These are phyloP conservation scores for Glomus cerebriforme DNA, from an alignment of 192 early-diverging fungal genomes.

Conservation along the genomic window DNA sequence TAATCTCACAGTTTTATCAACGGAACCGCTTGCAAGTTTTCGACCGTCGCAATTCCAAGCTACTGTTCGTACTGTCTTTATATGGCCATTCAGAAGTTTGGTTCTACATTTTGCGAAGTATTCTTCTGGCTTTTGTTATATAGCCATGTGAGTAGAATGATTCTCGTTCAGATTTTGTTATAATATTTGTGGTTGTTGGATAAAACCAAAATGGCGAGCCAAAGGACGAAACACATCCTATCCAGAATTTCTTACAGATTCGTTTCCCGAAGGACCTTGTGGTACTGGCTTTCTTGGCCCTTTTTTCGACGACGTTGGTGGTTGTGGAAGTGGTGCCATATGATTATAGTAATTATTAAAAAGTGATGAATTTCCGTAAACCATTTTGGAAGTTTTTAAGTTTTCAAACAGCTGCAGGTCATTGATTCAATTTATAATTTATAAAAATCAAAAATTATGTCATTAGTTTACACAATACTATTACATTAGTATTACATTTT, in stretches of 20 bases:
- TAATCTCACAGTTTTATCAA: slow-evolving; percentile 72
- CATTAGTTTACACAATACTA: too few species aligned
- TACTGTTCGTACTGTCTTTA: slow-evolving; percentile 62
- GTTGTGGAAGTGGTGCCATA: slow-evolving; percentile 8
- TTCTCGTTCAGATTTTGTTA: not conserved
- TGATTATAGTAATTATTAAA: not conserved
- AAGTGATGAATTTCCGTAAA: not conserved
- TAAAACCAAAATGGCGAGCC: slow-evolving; percentile 5
- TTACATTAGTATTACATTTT: too few species aligned
- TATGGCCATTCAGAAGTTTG: slow-evolving; percentile 20
- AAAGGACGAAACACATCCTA: slow-evolving; percentile 19
- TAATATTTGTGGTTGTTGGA: not conserved
- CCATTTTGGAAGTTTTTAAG: not conserved
- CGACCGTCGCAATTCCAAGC: slow-evolving; percentile 75
- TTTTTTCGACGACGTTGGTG: not conserved
- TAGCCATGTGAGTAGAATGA: not conserved
- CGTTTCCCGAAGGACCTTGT: slow-evolving; percentile 8
- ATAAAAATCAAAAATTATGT: too few species aligned
- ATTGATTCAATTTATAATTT: too few species aligned
- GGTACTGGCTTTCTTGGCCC: slow-evolving; percentile 1
- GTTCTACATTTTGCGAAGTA: slow-evolving; percentile 26
- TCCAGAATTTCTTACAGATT: slow-evolving; percentile 17
- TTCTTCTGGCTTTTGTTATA: slow-evolving; percentile 20
- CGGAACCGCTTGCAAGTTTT: slow-evolving; percentile 70
- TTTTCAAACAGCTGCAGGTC: too few species aligned